phyloP scores from a whole-genome alignment of 768 basidiomycete genomes.

The Serendipita indica region DNA sequence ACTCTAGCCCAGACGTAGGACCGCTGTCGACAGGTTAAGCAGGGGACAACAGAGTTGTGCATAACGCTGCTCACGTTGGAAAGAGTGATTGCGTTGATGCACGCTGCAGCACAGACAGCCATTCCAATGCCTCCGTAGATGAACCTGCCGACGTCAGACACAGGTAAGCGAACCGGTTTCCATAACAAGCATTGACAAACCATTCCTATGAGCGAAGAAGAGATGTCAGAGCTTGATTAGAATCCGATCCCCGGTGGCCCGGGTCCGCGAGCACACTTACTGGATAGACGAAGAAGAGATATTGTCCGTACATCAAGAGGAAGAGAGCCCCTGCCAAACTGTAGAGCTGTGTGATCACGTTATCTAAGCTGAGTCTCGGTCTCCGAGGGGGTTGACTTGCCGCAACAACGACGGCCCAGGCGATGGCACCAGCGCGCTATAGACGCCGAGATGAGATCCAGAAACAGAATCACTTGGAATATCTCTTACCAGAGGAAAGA shows the following conservation, averaged over 20 bases:
- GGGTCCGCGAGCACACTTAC: conserved; percentile 37
- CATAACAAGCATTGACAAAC: neutral
- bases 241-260: neutral
- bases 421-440: conserved; percentile 57
- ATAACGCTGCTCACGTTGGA: conserved; percentile 37
- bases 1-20: conserved; percentile 56
- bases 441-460: conserved; percentile 17
- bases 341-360: conserved; percentile 33
- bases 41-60: conserved; percentile 17
- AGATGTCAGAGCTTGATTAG: neutral
- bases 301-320: conserved; percentile 46
- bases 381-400: conserved; percentile 27
- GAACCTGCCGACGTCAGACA: conserved; percentile 29
- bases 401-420: conserved; percentile 47
- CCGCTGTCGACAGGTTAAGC: conserved; percentile 28
- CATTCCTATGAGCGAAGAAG: neutral
- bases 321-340: conserved; percentile 52
- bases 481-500: conserved; percentile 46
- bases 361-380: neutral
- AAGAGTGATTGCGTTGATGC: conserved; percentile 42
- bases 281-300: conserved; percentile 45
- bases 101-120: conserved; percentile 34
- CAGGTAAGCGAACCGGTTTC: neutral
- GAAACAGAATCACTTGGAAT: conserved; percentile 23
- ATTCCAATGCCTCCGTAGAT: conserved; percentile 56